Evolutionary conservation across 2,329 filamentous ascomycete genomes (phyloP).

Genomic region (Gnomoniopsis sp.): DNA sequence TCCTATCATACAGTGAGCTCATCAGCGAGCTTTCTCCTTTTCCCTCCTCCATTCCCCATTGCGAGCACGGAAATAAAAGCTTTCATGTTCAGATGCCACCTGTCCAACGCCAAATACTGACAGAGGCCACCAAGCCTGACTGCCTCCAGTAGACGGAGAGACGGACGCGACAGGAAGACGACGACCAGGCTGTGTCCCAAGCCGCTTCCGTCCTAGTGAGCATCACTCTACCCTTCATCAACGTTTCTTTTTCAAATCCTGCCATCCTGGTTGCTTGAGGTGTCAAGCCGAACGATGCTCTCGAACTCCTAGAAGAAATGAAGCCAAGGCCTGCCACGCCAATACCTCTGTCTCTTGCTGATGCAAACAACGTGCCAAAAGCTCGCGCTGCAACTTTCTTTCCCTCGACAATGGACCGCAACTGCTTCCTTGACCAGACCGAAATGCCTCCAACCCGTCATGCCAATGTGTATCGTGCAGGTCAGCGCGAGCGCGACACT

Average conservation of each 20-base stretch:
- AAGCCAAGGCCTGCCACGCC: constrained; percentile 4
- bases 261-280: not conserved
- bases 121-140: not conserved
- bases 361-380: constrained; percentile 6
- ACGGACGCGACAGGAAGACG: not conserved
- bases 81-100: not conserved
- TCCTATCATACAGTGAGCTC: constrained; percentile 4
- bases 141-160: not conserved
- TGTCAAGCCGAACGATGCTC: not conserved
- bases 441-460: not conserved
- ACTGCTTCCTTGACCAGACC: not conserved
- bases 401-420: constrained; percentile 15
- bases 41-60: not conserved
- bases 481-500: not conserved
- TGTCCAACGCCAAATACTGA: constrained; percentile 4
- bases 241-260: constrained; percentile 1
- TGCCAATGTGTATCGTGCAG: not conserved
- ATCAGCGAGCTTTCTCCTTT: not conserved
- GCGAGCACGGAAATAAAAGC: not conserved
- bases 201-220: not conserved
- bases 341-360: not conserved
- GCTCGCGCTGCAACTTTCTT: not conserved
- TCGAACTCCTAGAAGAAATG: not conserved
- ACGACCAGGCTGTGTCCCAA: not conserved
- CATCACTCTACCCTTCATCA: constrained; percentile 7